phyloP scores from a whole-genome alignment of 257 asterid genomes.

The Capsicum pubescens region DNA sequence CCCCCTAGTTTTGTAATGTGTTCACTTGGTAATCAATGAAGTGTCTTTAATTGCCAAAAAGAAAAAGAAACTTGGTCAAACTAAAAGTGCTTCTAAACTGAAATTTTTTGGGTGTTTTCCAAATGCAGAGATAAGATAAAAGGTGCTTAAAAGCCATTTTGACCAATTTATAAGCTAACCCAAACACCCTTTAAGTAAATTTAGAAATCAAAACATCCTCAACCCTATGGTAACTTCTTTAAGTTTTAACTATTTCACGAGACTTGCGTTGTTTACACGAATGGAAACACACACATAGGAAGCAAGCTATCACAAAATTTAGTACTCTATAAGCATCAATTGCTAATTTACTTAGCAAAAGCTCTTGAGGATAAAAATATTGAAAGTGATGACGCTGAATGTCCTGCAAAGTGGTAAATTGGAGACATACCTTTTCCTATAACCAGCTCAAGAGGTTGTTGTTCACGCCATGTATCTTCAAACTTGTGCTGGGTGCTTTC shows the following conservation, averaged over 20 bases:
- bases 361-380: not conserved
- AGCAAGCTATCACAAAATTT: not conserved
- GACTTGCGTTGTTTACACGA: not conserved
- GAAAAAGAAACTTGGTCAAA: not conserved
- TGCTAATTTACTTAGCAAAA: not conserved
- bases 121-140: not conserved
- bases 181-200: not conserved
- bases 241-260: not conserved
- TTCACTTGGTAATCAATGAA: no score
- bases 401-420: slow-evolving; percentile 21
- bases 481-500: slow-evolving; percentile 88
- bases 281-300: not conserved
- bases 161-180: not conserved
- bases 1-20: no score
- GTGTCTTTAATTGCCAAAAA: no score
- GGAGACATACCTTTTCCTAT: slow-evolving; percentile 80
- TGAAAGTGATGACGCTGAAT: not conserved
- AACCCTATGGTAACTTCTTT: not conserved
- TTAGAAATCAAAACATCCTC: not conserved
- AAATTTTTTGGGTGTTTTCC: not conserved
- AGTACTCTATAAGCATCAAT: not conserved
- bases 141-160: not conserved
- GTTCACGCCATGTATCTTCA: slow-evolving; percentile 98
- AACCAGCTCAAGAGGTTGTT: slow-evolving; percentile 86
- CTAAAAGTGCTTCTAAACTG: not conserved